phyloP scores from a whole-genome alignment of 345 rosid genomes.

The Citrus mangshanensis region DNA sequence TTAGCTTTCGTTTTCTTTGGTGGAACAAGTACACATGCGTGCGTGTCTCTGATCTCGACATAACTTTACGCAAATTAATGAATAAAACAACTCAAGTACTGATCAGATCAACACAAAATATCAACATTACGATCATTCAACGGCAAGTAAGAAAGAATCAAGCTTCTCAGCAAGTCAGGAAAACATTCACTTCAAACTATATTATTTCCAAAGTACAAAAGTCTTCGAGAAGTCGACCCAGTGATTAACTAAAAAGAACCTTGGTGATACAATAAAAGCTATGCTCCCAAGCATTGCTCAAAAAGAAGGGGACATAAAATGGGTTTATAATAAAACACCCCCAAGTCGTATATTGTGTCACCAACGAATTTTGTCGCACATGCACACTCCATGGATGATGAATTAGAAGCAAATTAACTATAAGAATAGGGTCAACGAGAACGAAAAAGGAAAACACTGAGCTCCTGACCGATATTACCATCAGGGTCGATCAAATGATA shows the following conservation, averaged over 20 bases:
- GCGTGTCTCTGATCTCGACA: too few relatives aligned
- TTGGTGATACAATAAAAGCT: neutral
- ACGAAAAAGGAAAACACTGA: conserved; percentile 59
- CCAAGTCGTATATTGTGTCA: neutral
- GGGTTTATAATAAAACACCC: neutral
- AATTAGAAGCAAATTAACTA: neutral
- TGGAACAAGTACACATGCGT: neutral
- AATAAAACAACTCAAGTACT: neutral
- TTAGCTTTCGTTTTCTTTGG: neutral
- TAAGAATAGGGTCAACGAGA: conserved; percentile 13
- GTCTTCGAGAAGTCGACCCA: neutral
- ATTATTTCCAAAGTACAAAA: neutral
- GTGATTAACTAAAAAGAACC: too few relatives aligned
- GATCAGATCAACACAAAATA: neutral
- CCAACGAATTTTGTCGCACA: neutral
- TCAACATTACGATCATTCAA: neutral
- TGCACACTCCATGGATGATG: neutral
- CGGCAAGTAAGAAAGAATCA: neutral
- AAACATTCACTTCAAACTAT: neutral
- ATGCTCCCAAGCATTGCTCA: conserved; percentile 5
- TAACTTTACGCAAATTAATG: too few relatives aligned
- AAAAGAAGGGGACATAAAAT: neutral
- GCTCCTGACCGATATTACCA: conserved; percentile 69
- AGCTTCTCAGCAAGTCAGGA: neutral
- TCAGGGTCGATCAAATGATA: conserved; percentile 75